Evolutionary conservation across 495 filamentous ascomycete species (phyloP).

Genomic region (Penicillium psychrofluorescens): DNA sequence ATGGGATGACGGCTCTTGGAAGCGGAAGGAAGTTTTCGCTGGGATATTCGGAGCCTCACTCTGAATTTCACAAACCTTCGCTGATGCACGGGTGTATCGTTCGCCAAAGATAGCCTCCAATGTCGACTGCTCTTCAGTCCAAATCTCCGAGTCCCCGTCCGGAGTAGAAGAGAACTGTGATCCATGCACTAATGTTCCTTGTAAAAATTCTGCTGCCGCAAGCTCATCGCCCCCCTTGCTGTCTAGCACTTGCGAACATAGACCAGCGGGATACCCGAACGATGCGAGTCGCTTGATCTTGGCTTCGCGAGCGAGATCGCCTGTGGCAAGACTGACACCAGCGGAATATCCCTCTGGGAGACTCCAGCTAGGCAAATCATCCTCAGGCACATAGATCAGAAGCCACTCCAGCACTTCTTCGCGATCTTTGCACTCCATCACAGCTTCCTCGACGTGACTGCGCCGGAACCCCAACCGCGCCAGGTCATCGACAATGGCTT

Average conservation of each 20-base stretch:
- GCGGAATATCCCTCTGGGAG: conserved; percentile 85
- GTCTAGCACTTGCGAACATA: conserved; percentile 70
- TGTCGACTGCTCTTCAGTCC: conserved; percentile 77
- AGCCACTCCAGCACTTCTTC: conserved; percentile 93
- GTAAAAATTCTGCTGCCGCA: conserved; percentile 70
- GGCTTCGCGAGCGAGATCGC: conserved; percentile 69
- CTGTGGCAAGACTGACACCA: conserved; percentile 74
- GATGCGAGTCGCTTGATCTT: conserved; percentile 74
- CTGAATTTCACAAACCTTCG: conserved; percentile 57
- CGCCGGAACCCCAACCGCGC: conserved; percentile 70
- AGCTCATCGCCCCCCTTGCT: conserved; percentile 62
- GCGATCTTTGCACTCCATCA: conserved; percentile 78
- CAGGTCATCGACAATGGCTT: conserved; percentile 65
- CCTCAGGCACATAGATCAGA: conserved; percentile 91
- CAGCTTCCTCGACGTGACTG: conserved; percentile 85
- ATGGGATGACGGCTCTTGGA: conserved; percentile 42
- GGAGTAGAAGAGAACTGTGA: conserved; percentile 8
- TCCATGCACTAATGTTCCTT: conserved; percentile 53
- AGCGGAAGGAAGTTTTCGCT: conserved; percentile 36
- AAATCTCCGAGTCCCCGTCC: conserved; percentile 38
- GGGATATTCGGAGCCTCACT: conserved; percentile 34
- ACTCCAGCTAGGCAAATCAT: conserved; percentile 84
- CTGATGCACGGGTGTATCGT: conserved; percentile 48
- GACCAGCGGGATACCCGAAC: conserved; percentile 75
- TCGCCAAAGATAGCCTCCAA: conserved; percentile 74